Conservation (phyloP, 805 yeast species). For the Candida germanica region DNA sequence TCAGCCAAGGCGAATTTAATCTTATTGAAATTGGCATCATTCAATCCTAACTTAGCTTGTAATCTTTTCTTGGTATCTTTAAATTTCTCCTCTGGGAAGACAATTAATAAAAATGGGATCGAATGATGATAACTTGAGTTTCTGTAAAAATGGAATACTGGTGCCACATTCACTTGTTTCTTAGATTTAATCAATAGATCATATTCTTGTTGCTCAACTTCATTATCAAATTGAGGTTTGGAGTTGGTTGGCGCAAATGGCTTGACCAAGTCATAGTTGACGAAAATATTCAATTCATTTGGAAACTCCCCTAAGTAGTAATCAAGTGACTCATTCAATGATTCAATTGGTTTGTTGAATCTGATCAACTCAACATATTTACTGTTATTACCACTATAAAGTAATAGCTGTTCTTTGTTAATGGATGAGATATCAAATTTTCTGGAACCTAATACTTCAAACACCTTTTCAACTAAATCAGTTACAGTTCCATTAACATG, state of each 20-base stretch:
- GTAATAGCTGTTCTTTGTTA: slow-evolving; percentile 40
- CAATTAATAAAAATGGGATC: slow-evolving; percentile 77
- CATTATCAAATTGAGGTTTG: slow-evolving; percentile 24
- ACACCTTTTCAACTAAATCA: slow-evolving; percentile 52
- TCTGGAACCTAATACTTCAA: slow-evolving; percentile 48
- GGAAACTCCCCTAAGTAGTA: slow-evolving; percentile 43
- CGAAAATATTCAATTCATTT: slow-evolving; percentile 38
- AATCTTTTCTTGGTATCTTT: slow-evolving; percentile 63
- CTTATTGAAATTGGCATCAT: slow-evolving; percentile 76
- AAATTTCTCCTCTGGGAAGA: slow-evolving; percentile 65
- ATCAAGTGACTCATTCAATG: slow-evolving; percentile 33
- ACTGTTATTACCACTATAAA: slow-evolving; percentile 54
- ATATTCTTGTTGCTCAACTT: slow-evolving; percentile 22
- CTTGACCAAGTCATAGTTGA: slow-evolving; percentile 30
- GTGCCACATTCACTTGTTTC: slow-evolving; percentile 44
- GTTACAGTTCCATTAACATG: slow-evolving; percentile 56
- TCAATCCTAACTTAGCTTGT: slow-evolving; percentile 67
- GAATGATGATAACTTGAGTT: slow-evolving; percentile 69
- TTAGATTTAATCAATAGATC: slow-evolving; percentile 20
- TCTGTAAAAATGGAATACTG: slow-evolving; percentile 76
- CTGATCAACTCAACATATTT: slow-evolving; percentile 36
- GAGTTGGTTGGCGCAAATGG: slow-evolving; percentile 18
- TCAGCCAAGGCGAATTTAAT: slow-evolving; percentile 62
- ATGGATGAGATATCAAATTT: slow-evolving; percentile 15
- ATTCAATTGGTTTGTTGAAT: slow-evolving; percentile 34